These are phyloP conservation scores for Candida alai DNA, from an alignment of 805 yeast species.

Conservation along the genomic window DNA sequence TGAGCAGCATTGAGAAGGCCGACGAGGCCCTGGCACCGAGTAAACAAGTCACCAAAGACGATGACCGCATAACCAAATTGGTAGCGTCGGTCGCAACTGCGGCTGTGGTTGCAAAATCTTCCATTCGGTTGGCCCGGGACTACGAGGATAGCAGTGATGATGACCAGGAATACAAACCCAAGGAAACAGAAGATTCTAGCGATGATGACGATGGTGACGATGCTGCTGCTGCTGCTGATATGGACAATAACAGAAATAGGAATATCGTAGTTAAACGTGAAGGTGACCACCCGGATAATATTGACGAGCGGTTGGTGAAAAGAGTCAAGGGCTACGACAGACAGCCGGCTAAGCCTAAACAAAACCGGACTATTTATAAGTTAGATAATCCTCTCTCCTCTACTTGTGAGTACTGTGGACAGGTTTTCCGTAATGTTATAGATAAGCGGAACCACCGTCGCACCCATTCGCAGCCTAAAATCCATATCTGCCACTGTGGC, in stretches of 20 bases:
- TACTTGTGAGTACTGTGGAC: slow-evolving; percentile 11
- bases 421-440: slow-evolving; percentile 8
- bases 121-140: background rate
- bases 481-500: slow-evolving; percentile 11
- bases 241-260: too few species aligned
- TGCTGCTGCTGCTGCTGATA: slow-evolving; percentile 2
- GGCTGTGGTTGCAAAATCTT: too few species aligned
- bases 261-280: too few species aligned
- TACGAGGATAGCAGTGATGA: slow-evolving; percentile 5
- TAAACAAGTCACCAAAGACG: background rate
- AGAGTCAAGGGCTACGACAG: background rate
- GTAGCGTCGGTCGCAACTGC: too few species aligned
- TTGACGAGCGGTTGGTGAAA: background rate
- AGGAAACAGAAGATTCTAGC: slow-evolving; percentile 3
- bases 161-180: slow-evolving; percentile 7
- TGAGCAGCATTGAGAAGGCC: slow-evolving; percentile 1
- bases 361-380: slow-evolving; percentile 4
- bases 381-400: slow-evolving; percentile 3
- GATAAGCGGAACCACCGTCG: slow-evolving; percentile 11
- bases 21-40: background rate
- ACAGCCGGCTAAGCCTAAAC: too few species aligned
- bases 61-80: too few species aligned
- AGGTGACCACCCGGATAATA: background rate
- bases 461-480: slow-evolving; percentile 12
- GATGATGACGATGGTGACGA: slow-evolving; percentile 4